Base-by-base conservation (phyloP, 176 grass and related monocot species). In the Pontederia paniculata region DNA sequence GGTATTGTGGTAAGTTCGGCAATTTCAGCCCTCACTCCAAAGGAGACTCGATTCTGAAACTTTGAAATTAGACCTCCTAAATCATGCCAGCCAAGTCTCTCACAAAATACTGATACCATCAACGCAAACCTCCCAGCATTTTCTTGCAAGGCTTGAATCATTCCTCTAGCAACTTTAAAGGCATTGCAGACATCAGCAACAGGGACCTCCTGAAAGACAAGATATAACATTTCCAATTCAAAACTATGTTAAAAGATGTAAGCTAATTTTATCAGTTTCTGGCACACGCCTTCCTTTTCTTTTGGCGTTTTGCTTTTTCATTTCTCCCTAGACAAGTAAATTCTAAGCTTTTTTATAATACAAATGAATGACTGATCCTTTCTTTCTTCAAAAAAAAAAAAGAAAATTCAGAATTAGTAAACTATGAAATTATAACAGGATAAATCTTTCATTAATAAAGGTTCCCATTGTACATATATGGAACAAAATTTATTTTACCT, bases 11-110 rank as follows among this genome's bases (percentile, higher is more conserved):
- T 96, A 62, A 96, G 73, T 74, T 89, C 90, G 3, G 70, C 90
- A 52, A 96, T 86, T 72, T 96, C 90, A 49, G 85, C 85, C 68
- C 90, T 82, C 54, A 96, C 90, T 86, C 90, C 90, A 83, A 96
- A 96, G 42, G 85, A 96, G 55, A 96, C 77, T 12, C 90, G 81
- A 57, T 96, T 96, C 74, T 96, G 90, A 58, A 96, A 96, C 75
- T 89, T 96, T 15, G 82, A 73, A 75, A 96, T 70, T 70, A 96
- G 85, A 20, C 90, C 85, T 73, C 89, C 82, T 70, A 96, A 83
- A 72, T 96, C 90, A 69, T 83, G 68, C 90, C 90, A 96, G 18
- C 90, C 90, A 78, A 96, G 79, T 60, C 90, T 89, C 60, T 96
- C 84, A 73, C 85, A 96, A 70, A 96, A 96, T 46, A 79, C 73